Evolutionary conservation across 2,329 filamentous ascomycete genomes (phyloP), one percentile per base, ranked within the genome.

Genomic region (Exophiala phaeomuriformis): DNA sequence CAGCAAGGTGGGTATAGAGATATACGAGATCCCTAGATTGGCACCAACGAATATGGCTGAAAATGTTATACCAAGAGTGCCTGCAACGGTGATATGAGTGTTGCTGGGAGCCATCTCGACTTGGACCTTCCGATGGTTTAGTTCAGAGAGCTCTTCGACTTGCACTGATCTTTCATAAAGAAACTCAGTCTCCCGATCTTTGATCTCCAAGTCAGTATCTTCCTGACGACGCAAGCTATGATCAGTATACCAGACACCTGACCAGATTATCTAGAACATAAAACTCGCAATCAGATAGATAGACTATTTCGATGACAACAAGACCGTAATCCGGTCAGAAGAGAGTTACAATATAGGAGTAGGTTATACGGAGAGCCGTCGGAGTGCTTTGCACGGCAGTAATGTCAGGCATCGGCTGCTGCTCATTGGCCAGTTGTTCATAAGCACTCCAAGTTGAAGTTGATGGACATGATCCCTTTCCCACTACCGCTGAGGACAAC

Each of bases 401-500:
- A 27, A 41, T 27, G 19, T 41, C 39, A 4, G 7, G 42, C 5
- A 2, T 4, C 3, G n/a, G 28, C 30, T n/a, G 47, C 19, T 9
- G 29, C 31, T 54, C 48, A 57, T 57, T 57, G 55, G 55, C 19
- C 55, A 52, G 10, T 12, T 27, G n/a, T 28, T 40, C 29, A 36
- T n/a, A 47, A 49, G 42, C 49, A 45, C 49, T 44, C 51, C 47
- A 6, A 19, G 1, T 19, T 19, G 19, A 19, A 19, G 52, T 49
- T 42, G 39, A 49, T 50, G 48, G 42, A 46, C 41, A 44, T 42
- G 39, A 51, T 40, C 33, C 51, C 48, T 51, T 19, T 19, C 19
- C 44, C 51, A 52, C 37, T 19, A 19, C 19, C 19, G 48, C 40
- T 50, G 37, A 57, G 55, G 55, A 57, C 55, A 57, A 53, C 45